Base-by-base conservation (phyloP, 1,139 yeast species). In the Kodamaea suecica region DNA sequence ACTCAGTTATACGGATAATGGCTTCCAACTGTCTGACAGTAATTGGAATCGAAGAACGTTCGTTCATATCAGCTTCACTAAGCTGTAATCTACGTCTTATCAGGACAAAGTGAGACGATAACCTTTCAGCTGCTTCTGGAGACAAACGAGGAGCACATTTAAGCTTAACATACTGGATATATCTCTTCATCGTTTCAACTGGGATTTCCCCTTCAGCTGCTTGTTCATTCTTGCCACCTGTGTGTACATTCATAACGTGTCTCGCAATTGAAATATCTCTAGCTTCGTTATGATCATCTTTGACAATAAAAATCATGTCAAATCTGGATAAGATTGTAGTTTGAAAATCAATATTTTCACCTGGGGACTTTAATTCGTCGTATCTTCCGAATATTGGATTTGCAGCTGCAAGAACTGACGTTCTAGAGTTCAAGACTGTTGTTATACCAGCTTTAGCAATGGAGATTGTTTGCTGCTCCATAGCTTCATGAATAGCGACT, bases 381-480 rank as follows among this genome's bases (percentile, higher is more conserved):
- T 92, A 92, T 48, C 97, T 76, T 42, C 99, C 99, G 58, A 84
- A 92, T 21, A 88, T 80, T 5, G 99, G 99, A 60, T 94, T 94
- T 4, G 98, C 98, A 17, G 98, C 98, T 0, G 98, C 98, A 34
- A 94, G 69, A 1, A 94, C 98, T 27, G 95, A 82, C 1, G 98
- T 92, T 64, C 99, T 76, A 2, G 98, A 90, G 59, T 92, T 92
- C 47, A 92, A 73, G 38, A 92, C 88, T 0, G 99, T 94, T 3
- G 97, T 92, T 49, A 92, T 92, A 59, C 99, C 99, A 7, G 99
- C 99, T 59, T 92, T 92, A 31, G 98, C 98, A 57, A 92, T 88
- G n/a, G 97, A 90, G 47, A 92, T 92, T 1, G 98, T 92, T 63
- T 92, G 99, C 63, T 92, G 99, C 67, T 92, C 99, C 99, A 92